A percentile compares a stretch with the other conserved stretches of the same genome.
Evolutionary conservation across 371 early-diverging fungal genomes (phyloP).

Genomic region (Mortierella polycephala): DNA sequence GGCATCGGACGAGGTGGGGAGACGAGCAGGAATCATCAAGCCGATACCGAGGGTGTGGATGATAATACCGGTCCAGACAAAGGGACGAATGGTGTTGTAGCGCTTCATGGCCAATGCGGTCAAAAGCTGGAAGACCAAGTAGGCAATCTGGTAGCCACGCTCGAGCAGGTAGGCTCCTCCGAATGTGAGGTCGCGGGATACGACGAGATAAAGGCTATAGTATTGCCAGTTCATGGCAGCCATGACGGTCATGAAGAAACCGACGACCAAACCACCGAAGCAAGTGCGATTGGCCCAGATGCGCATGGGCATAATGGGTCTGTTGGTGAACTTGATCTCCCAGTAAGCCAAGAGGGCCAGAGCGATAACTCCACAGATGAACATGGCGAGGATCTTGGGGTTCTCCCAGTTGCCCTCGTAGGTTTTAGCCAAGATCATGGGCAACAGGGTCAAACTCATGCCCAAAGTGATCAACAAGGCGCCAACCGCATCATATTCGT

Average conservation of each 20-base stretch:
- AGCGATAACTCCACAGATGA: conserved; percentile 45
- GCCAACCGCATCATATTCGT: conserved; percentile 58
- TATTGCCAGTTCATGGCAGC: conserved; percentile 58
- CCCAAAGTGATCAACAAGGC: conserved; percentile 56
- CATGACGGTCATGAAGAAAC: conserved; percentile 57
- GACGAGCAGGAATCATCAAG: conserved; percentile 62
- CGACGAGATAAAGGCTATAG: conserved; percentile 57
- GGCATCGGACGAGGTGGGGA: conserved; percentile 52
- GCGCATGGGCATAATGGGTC: conserved; percentile 60
- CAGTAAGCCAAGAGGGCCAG: conserved; percentile 53
- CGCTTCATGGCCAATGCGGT: conserved; percentile 56
- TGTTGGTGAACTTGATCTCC: conserved; percentile 57
- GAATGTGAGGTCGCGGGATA: conserved; percentile 55
- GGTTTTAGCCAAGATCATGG: conserved; percentile 55
- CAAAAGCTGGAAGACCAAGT: conserved; percentile 46
- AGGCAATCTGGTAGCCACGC: conserved; percentile 58
- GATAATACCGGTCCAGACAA: conserved; percentile 56
- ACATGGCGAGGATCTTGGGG: conserved; percentile 41
- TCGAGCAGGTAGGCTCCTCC: conserved; percentile 50
- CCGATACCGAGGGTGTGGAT: conserved; percentile 57
- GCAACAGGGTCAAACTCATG: conserved; percentile 56
- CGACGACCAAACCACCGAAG: conserved; percentile 58
- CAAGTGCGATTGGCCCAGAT: conserved; percentile 59
- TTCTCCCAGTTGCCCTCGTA: conserved; percentile 59
- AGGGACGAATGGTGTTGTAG: conserved; percentile 55